phyloP scores from a whole-genome alignment of 495 filamentous ascomycete genomes.

The Lichina pygmaea region DNA sequence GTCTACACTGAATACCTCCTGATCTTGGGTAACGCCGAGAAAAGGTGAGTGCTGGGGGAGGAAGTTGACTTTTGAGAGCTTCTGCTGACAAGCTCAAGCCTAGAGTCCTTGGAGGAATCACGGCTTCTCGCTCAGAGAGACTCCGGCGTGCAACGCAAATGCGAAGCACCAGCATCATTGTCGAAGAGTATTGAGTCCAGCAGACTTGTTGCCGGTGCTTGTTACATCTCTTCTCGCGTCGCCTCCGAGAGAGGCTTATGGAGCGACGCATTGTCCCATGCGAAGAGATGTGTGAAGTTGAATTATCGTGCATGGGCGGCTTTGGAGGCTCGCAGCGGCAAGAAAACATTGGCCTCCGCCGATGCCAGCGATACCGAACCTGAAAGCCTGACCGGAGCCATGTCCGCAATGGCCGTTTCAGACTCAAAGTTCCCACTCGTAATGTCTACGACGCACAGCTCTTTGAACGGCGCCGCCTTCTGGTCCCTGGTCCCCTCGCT shows the following conservation, averaged over 20 bases:
- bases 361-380: constrained; percentile 5
- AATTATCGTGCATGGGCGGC: constrained; percentile 45
- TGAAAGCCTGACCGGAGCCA: constrained; percentile 12
- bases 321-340: constrained; percentile 22
- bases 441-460: constrained; percentile 5
- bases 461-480: constrained; percentile 35
- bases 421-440: constrained; percentile 4
- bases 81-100: neutral
- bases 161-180: constrained; percentile 1
- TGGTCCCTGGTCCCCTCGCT: constrained; percentile 57
- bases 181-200: constrained; percentile 5
- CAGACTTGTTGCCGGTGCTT: constrained; percentile 21
- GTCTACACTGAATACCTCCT: constrained; percentile 50
- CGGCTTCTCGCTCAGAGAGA: constrained; percentile 1
- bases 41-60: constrained; percentile 7
- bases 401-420: constrained; percentile 8
- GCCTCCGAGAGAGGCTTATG: constrained; percentile 34
- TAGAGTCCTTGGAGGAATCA: neutral
- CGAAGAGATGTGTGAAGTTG: constrained; percentile 35
- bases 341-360: neutral
- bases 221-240: constrained; percentile 31
- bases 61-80: neutral
- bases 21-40: constrained; percentile 26
- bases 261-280: constrained; percentile 35
- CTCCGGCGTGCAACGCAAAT: neutral